Percentiles rank a stretch among this genome's conserved stretches.
Conservation (phyloP, 1,284 basidiomycete genomes). For the Tylopilus sp. region DNA sequence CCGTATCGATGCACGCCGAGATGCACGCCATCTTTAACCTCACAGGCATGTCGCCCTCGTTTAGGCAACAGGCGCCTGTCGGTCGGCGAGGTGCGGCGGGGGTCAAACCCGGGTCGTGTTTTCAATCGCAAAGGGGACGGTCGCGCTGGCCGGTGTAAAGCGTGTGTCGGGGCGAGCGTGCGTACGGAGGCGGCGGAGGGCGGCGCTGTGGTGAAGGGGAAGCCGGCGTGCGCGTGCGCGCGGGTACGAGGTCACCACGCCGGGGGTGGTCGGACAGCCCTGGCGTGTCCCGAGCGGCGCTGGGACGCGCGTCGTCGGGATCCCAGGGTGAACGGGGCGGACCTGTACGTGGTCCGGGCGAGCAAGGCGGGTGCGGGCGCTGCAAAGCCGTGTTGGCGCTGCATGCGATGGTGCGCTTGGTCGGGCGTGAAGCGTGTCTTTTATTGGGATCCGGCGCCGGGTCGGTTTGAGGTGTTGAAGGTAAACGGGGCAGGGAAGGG, state of each 20-base stretch:
- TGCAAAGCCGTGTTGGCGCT: constrained; percentile 21
- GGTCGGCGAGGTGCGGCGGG: not conserved
- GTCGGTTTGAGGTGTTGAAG: constrained; percentile 47
- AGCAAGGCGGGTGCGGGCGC: not conserved
- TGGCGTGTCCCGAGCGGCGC: not conserved
- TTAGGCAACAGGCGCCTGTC: constrained; percentile 1
- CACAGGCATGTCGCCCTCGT: constrained; percentile 2
- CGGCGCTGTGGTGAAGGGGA: too few species aligned
- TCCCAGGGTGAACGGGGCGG: not conserved
- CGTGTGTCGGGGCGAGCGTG: not conserved
- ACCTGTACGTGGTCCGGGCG: constrained; percentile 3
- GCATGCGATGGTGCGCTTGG: constrained; percentile 35
- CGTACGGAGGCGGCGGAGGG: too few species aligned
- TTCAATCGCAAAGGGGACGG: not conserved
- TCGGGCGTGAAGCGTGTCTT: constrained; percentile 56
- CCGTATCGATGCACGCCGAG: constrained; percentile 3
- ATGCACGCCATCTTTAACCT: constrained; percentile 3
- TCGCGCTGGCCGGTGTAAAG: not conserved
- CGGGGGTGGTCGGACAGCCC: not conserved
- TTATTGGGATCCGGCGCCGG: constrained; percentile 39
- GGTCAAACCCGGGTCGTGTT: not conserved
- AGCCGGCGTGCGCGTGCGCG: too few species aligned
- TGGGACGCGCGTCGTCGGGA: constrained; percentile 1
- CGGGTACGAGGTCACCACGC: not conserved
- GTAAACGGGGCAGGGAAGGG: constrained; percentile 37